Base-by-base conservation (phyloP, 2,329 filamentous ascomycete species). In the Mariannaea sp. region DNA sequence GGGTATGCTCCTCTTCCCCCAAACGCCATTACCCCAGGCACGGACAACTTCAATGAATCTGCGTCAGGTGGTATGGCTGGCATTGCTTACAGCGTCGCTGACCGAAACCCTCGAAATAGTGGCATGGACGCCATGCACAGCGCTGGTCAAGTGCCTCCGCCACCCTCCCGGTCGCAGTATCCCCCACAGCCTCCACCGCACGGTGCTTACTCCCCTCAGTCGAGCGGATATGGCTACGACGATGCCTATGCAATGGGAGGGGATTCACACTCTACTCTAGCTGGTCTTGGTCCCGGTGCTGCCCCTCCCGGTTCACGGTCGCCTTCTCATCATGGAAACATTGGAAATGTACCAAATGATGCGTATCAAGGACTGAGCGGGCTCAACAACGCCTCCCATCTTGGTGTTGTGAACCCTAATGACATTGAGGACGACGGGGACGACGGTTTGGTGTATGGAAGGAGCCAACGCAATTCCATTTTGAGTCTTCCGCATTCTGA, bases 381-480 rank as follows among this genome's bases (percentile, higher is more conserved):
- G 9, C 72, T 71, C 32, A 73, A 67, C 71, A 79, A 72, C 24
- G 79, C 80, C 53, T 73, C 79, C 19, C 70, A 75, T 7, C 72
- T 86, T 4, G 81, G 82, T 32, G 75, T 82, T 2, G 81, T 94
- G 54, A 86, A 96, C 68, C 91, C 92, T 3, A 84, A 89, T 65
- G 85, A 87, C 12, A 92, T 96, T 59, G 83, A 82, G 17, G 92
- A 96, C 69, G 92, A 97, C 67, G 91, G 90, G 22, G 92, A 96
- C 65, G 92, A 96, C 68, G 91, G 88, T 1, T 80, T 94, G 45
- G 79, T 82, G 4, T 86, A 82, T 62, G 74, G 71, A 44, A 73
- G 70, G 38, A 69, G 65, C 32, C 66, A 71, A 69, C 79, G 81
- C 55, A 80, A 77, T 59, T 85, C 87, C 29, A 81, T 87, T 69